Percentiles rank a stretch among this genome's conserved stretches.
These are phyloP conservation scores for Geranium incanum DNA, from an alignment of 441 rosid species.

Conservation along the genomic window DNA sequence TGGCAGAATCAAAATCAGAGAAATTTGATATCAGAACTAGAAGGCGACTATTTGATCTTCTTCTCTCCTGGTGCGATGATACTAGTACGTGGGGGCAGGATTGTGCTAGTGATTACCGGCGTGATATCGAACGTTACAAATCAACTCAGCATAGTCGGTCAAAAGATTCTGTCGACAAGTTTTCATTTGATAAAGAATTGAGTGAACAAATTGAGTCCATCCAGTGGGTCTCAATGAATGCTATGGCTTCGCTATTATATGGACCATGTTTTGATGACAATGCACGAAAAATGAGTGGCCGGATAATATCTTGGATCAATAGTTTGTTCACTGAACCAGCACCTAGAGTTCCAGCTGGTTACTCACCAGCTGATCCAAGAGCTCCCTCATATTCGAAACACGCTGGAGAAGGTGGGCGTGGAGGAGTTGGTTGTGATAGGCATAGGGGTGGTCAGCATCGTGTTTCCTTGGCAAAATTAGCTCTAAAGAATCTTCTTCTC, in stretches of 20 bases:
- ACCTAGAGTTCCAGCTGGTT: slow-evolving; percentile 93
- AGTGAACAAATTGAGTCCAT: slow-evolving; percentile 91
- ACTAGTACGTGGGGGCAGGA: slow-evolving; percentile 92
- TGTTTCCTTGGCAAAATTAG: slow-evolving; percentile 85
- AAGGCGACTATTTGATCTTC: slow-evolving; percentile 84
- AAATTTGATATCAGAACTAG: slow-evolving; percentile 83
- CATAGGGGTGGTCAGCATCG: slow-evolving; percentile 89
- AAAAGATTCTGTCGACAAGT: slow-evolving; percentile 91
- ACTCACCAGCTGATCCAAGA: slow-evolving; percentile 89
- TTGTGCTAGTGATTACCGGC: slow-evolving; percentile 80
- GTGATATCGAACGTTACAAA: slow-evolving; percentile 98
- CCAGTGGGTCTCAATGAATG: slow-evolving; percentile 98
- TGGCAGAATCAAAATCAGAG: slow-evolving; percentile 88
- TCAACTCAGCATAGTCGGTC: slow-evolving; percentile 89
- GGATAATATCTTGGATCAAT: slow-evolving; percentile 96
- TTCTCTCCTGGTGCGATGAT: slow-evolving; percentile 92
- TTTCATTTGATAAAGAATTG: slow-evolving; percentile 92
- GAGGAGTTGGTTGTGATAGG: slow-evolving; percentile 78
- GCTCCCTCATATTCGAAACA: slow-evolving; percentile 90
- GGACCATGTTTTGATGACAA: slow-evolving; percentile 99
- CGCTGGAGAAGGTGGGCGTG: slow-evolving; percentile 81
- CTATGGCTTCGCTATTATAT: slow-evolving; percentile 92
- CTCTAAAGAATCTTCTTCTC: slow-evolving; percentile 93
- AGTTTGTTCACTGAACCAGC: slow-evolving; percentile 95
- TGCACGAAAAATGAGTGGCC: slow-evolving; percentile 97